A percentile compares a stretch with the other conserved stretches of the same genome.
phyloP scores from a whole-genome alignment of 495 filamentous ascomycete genomes.

The Penicillium malachiteum region DNA sequence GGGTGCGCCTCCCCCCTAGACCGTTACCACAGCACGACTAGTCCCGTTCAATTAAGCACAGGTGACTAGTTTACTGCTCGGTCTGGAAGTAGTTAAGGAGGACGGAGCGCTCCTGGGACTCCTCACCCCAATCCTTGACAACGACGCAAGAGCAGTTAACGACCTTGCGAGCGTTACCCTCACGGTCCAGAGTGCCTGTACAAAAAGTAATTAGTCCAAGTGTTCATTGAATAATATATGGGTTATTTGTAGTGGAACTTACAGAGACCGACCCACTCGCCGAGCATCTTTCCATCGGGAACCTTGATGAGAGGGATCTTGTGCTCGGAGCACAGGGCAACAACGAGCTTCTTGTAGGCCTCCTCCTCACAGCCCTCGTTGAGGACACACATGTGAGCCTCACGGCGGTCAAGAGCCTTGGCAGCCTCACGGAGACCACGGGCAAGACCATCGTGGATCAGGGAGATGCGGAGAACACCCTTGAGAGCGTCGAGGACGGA shows the following conservation, averaged over 20 bases:
- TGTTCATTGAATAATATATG: no score
- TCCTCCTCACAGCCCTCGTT: constrained; percentile 99
- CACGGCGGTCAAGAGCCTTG: constrained; percentile 95
- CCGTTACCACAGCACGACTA: constrained; percentile 10
- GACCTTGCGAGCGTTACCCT: constrained; percentile 98
- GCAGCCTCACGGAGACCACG: constrained; percentile 95
- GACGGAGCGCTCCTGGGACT: constrained; percentile 94
- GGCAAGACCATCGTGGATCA: constrained; percentile 99
- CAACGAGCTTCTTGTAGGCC: constrained; percentile 99
- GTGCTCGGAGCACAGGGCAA: constrained; percentile 96
- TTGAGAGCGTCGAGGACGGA: constrained; percentile 96
- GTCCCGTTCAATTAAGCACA: neutral
- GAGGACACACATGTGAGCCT: constrained; percentile 99
- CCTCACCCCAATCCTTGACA: constrained; percentile 98
- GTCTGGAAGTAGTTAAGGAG: constrained; percentile 99
- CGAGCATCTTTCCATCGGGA: constrained; percentile 97
- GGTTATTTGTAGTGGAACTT: constrained; percentile 48
- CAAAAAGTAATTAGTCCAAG: constrained; percentile 16
- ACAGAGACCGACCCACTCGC: constrained; percentile 99
- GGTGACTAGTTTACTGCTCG: constrained; percentile 56
- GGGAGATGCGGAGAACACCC: constrained; percentile 91
- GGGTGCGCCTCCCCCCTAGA: constrained; percentile 9
- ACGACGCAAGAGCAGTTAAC: constrained; percentile 99
- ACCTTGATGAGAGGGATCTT: constrained; percentile 99
- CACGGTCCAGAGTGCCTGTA: constrained; percentile 92